Conservation (phyloP, 805 yeast genomes). For the Tetrapisispora namnaoensis region DNA sequence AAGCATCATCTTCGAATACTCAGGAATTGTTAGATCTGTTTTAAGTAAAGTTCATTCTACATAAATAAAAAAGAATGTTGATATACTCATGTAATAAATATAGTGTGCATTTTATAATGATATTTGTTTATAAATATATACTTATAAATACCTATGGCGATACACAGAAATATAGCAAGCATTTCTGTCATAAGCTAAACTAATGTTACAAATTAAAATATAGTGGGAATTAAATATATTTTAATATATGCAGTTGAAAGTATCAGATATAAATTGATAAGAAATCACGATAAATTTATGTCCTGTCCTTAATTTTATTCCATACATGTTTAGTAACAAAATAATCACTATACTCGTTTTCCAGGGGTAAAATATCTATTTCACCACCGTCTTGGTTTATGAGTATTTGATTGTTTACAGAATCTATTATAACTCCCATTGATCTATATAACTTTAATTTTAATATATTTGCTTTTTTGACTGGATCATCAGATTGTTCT, state of each 20-base stretch:
- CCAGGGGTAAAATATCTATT: conserved; percentile 42
- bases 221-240: neutral
- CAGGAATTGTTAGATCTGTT: conserved; percentile 26
- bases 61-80: neutral
- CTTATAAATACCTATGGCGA: neutral
- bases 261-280: neutral
- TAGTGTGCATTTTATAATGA: neutral
- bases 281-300: neutral
- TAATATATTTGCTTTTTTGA: conserved; percentile 28
- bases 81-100: neutral
- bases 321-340: conserved; percentile 70
- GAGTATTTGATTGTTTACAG: conserved; percentile 34
- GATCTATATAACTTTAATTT: conserved; percentile 52
- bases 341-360: conserved; percentile 47
- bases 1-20: conserved; percentile 10
- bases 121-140: neutral
- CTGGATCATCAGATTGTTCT: conserved; percentile 10
- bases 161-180: neutral
- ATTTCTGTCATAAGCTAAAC: neutral
- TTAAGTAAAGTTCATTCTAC: conserved; percentile 4
- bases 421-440: conserved; percentile 46
- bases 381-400: conserved; percentile 38
- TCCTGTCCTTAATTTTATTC: conserved; percentile 34
- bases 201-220: neutral
- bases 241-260: neutral